Evolutionary conservation across 805 yeast species (phyloP), one percentile per base, ranked within the genome.

Genomic region (Blastobotrys americana): DNA sequence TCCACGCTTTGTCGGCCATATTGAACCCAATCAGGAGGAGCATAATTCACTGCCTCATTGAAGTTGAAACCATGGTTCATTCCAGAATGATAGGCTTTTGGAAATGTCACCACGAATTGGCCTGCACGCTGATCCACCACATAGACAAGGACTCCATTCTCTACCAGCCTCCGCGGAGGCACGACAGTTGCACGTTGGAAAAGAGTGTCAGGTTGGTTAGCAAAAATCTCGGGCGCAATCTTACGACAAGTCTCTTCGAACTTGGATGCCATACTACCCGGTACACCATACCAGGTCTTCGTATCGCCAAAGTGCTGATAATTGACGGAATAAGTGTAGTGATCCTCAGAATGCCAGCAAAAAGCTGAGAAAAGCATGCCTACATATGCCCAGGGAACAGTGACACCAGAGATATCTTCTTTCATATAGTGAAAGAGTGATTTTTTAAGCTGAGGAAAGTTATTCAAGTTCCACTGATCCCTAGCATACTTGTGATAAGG

Each of bases 321-420:
- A 61, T 90, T 90, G 3, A 94, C 89, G 41, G 95, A 84, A 49
- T 86, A 70, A 0, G 96, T 85, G 59, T 84, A 87, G 59, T 90
- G 97, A 62, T 89, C 97, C 57, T 89, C 97, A 47, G 84, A 82
- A 61, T 90, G 97, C 96, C 97, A 90, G 63, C 97, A 89, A 59
- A 90, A 90, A 1, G 97, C 86, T 2, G 95, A 83, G 55, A 87
- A 79, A 41, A 86, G 70, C 42, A 94, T 85, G 0, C 97, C 97
- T 13, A 89, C 78, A 57, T 89, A 89, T 2, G 88, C 73, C 97
- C 97, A 89, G 0, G 97, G 97, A 16, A 84, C 75, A 0, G 97
- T 88, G 87, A 89, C 89, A 0, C 97, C 97, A 0, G 95, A 82
- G 2, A 90, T 55, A 37, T 62, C 65, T 8, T 55, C 39, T 36